Conservation (phyloP, 169 alveolate species). For the Sarcocystis neurona region DNA sequence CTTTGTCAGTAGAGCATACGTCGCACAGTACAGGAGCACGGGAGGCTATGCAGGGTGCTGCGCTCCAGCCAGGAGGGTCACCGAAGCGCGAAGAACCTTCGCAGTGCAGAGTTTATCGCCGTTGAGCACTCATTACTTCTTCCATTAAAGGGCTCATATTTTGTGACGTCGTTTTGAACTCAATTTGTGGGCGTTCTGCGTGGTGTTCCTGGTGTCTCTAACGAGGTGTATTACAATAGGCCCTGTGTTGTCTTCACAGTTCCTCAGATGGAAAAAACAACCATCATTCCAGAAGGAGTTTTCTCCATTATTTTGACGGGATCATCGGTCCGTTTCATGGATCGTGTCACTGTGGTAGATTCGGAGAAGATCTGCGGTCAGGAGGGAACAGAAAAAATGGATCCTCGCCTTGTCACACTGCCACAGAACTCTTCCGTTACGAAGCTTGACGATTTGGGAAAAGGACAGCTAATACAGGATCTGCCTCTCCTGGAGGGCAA, state of each 20-base stretch:
- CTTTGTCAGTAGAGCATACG: background rate
- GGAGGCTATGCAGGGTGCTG: too few relatives aligned
- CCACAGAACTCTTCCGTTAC: conserved; percentile 27
- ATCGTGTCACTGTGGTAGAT: conserved; percentile 43
- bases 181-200: background rate
- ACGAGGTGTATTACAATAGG: background rate
- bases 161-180: too few relatives aligned
- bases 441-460: conserved; percentile 28
- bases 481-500: background rate
- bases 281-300: conserved; percentile 39
- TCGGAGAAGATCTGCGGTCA: conserved; percentile 33
- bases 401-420: conserved; percentile 13
- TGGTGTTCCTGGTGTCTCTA: background rate
- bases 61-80: too few relatives aligned
- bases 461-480: background rate
- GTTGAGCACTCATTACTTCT: background rate
- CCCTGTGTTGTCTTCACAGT: conserved; percentile 7
- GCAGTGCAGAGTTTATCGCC: background rate
- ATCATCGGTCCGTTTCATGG: conserved; percentile 4
- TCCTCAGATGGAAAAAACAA: conserved; percentile 30
- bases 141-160: background rate
- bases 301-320: conserved; percentile 50
- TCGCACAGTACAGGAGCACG: too few relatives aligned
- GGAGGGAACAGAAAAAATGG: conserved; percentile 53
- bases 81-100: background rate